These are phyloP conservation scores for Lasiosphaeriaceae sp. DNA, from an alignment of 495 filamentous ascomycete genomes.

Conservation along the genomic window DNA sequence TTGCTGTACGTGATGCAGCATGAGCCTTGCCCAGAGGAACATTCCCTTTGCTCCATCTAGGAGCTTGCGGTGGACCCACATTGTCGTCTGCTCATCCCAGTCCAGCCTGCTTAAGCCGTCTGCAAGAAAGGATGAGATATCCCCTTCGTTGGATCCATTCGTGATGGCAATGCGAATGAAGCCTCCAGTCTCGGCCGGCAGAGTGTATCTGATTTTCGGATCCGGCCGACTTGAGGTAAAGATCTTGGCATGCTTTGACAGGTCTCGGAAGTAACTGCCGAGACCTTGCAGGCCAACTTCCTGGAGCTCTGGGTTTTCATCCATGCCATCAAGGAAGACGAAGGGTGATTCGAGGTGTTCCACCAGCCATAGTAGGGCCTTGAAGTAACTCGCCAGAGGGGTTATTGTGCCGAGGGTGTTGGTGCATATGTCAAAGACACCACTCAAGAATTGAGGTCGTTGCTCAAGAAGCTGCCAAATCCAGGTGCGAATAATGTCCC, in stretches of 20 bases:
- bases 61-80: neutral
- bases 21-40: neutral
- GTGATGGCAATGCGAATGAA: neutral
- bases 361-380: neutral
- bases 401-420: neutral
- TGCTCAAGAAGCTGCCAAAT: neutral
- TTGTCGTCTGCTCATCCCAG: neutral
- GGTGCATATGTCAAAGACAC: neutral
- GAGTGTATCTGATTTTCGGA: neutral
- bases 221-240: neutral
- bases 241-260: neutral
- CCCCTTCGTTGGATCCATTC: neutral
- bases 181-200: neutral
- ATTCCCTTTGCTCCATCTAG: neutral
- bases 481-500: neutral
- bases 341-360: neutral
- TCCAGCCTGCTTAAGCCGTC: neutral
- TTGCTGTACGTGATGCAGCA: neutral
- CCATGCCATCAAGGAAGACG: neutral
- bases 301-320: neutral
- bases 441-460: neutral
- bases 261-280: neutral
- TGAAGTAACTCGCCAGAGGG: neutral
- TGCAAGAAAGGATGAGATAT: neutral
- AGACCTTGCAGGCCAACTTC: neutral